Evolutionary conservation across 1,284 basidiomycete species (phyloP).

Genomic region (Ustilago cynodontis): DNA sequence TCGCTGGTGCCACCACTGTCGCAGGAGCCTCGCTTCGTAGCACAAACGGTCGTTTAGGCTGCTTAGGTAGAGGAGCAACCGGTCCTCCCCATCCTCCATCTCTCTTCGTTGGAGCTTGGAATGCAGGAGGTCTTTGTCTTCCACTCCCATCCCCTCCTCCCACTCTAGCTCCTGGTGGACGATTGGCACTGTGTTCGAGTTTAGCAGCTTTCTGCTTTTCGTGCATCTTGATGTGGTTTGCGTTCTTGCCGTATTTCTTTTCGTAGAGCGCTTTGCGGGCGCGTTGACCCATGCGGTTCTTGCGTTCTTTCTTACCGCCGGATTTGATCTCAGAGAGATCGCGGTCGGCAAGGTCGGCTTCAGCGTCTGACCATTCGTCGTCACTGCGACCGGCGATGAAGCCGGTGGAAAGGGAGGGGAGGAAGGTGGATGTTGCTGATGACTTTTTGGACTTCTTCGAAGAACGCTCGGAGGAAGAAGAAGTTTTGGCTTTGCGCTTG

Average conservation of each 20-base stretch:
- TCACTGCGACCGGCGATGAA: constrained; percentile 82
- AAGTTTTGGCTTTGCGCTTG: constrained; percentile 22
- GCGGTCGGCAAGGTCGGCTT: constrained; percentile 75
- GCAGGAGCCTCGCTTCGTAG: background rate
- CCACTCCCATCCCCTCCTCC: constrained; percentile 3
- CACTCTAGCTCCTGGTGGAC: background rate
- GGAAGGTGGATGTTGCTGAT: constrained; percentile 78
- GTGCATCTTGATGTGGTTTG: constrained; percentile 80
- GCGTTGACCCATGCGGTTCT: constrained; percentile 90
- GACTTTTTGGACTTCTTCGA: constrained; percentile 18
- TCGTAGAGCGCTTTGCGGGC: constrained; percentile 97
- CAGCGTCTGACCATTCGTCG: constrained; percentile 78
- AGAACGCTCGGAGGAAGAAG: background rate
- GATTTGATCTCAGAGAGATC: constrained; percentile 71
- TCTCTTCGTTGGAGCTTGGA: constrained; percentile 33
- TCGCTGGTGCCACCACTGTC: background rate
- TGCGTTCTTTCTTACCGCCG: constrained; percentile 72
- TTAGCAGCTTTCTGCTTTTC: constrained; percentile 38
- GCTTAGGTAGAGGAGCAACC: constrained; percentile 35
- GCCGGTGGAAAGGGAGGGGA: constrained; percentile 87
- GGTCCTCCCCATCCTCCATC: constrained; percentile 45
- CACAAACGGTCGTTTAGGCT: constrained; percentile 20
- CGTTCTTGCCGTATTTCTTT: constrained; percentile 90
- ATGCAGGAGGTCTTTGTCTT: constrained; percentile 32
- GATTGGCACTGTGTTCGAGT: constrained; percentile 3